A percentile compares a stretch with the other conserved stretches of the same genome.
These are phyloP conservation scores for Omphalea diandra DNA, from an alignment of 441 rosid species.

Conservation along the genomic window DNA sequence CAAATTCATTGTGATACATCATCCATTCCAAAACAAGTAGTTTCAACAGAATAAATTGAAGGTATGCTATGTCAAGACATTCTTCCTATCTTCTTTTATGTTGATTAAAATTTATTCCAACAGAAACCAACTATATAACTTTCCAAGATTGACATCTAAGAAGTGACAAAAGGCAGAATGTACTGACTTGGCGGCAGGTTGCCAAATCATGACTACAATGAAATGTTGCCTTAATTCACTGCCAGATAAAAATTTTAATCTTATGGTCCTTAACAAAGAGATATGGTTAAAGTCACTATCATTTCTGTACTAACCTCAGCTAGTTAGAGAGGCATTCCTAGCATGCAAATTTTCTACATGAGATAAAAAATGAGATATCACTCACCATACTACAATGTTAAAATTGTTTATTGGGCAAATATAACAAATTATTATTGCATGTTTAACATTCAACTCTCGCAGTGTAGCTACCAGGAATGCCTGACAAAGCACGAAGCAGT, in stretches of 20 bases:
- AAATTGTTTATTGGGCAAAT: too few relatives aligned
- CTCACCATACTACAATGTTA: too few relatives aligned
- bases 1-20: constrained; percentile 12
- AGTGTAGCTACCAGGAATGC: background rate
- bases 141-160: background rate
- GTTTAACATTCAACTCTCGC: too few relatives aligned
- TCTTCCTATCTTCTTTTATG: background rate
- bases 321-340: too few relatives aligned
- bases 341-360: too few relatives aligned
- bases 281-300: too few relatives aligned
- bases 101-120: background rate
- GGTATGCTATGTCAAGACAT: background rate
- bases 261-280: too few relatives aligned
- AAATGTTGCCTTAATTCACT: background rate
- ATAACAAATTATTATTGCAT: too few relatives aligned
- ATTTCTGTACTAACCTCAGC: too few relatives aligned
- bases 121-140: background rate
- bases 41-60: background rate
- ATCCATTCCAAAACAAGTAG: background rate
- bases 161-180: background rate
- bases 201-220: background rate
- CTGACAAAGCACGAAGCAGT: background rate
- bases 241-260: too few relatives aligned
- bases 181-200: background rate
- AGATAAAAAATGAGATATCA: too few relatives aligned